Evolutionary conservation across 768 basidiomycete species (phyloP), one percentile per base, ranked within the genome.

Genomic region (Lactarius tabidus): DNA sequence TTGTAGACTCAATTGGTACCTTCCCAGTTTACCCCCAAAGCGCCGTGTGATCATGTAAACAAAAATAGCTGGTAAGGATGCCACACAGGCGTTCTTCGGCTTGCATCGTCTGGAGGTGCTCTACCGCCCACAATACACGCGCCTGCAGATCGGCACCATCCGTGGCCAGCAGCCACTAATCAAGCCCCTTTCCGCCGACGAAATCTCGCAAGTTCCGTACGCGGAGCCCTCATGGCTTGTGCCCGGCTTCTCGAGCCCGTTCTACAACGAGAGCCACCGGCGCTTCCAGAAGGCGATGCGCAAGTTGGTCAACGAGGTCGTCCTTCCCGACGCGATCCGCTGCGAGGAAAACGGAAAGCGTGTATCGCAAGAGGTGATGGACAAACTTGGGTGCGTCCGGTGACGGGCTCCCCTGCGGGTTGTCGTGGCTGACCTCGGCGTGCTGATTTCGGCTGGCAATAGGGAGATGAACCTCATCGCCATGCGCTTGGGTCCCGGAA

Each of bases 401-500:
- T 55, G 33, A 57, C 26, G 28, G 8, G 20, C n/a, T 51, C 20
- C 26, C 5, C 51, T 57, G 39, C 38, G 31, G 18, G 23, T 7
- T 18, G 15, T 48, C 6, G n/a, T 39, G 20, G 12, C 18, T 6
- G 45, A 23, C n/a, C n/a, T 23, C 23, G 23, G 12, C 6, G n/a
- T 26, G 56, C 58, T 38, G 59, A n/a, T 38, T 12, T 52, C 20
- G 29, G 56, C n/a, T 36, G 35, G 12, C 17, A 23, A 12, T 70
- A 93, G 92, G 26, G 87, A 88, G 70, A 76, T 81, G 64, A 89
- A 93, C 74, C 79, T 95, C 52, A 86, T 92, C 59, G 88, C 90
- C 9, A 95, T 97, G 93, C 85, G 94, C 6, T 81, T 95, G 60
- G 95, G 95, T 2, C 94, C 93, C 3, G 92, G 91, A 26, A 91